phyloP scores from a whole-genome alignment of 225 moss, liverwort and hornwort genomes.

The Marchantia polymorpha region DNA sequence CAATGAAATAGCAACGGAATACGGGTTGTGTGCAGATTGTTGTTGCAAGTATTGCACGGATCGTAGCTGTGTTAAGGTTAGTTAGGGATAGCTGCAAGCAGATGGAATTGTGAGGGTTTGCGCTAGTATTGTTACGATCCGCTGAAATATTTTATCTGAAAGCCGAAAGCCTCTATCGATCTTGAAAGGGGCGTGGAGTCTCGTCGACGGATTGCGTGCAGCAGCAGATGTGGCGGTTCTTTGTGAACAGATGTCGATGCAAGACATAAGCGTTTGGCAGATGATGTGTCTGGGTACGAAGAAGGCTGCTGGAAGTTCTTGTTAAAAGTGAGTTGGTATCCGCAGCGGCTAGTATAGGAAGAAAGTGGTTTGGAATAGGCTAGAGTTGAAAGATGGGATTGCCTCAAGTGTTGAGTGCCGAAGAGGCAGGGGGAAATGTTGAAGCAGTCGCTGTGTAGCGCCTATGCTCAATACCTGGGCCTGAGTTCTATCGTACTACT shows the following conservation, averaged over 20 bases:
- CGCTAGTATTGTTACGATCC: neutral
- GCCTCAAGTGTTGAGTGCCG: slow-evolving; percentile 17
- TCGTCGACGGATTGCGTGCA: slow-evolving; percentile 12
- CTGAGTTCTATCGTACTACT: neutral
- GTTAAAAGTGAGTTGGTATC: neutral
- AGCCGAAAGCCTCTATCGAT: neutral
- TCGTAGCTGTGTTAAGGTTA: slow-evolving; percentile 4
- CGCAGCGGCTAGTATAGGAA: neutral
- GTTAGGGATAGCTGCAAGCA: slow-evolving; percentile 22
- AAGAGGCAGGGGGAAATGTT: neutral
- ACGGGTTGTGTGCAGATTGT: neutral
- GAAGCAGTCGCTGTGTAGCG: slow-evolving; percentile 1
- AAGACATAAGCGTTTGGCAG: neutral
- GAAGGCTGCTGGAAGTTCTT: neutral
- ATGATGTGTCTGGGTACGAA: neutral
- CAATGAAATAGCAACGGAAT: neutral
- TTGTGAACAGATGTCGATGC: slow-evolving; percentile 11
- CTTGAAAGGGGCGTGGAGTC: slow-evolving; percentile 16
- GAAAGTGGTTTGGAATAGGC: neutral
- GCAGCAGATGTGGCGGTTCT: slow-evolving; percentile 18
- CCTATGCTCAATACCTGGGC: neutral
- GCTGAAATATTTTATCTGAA: neutral
- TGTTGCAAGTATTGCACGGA: neutral
- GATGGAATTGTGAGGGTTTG: slow-evolving; percentile 15
- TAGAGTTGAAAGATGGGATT: slow-evolving; percentile 8